Conservation (phyloP, 345 rosid species). For the Dipteronia sinensis region DNA sequence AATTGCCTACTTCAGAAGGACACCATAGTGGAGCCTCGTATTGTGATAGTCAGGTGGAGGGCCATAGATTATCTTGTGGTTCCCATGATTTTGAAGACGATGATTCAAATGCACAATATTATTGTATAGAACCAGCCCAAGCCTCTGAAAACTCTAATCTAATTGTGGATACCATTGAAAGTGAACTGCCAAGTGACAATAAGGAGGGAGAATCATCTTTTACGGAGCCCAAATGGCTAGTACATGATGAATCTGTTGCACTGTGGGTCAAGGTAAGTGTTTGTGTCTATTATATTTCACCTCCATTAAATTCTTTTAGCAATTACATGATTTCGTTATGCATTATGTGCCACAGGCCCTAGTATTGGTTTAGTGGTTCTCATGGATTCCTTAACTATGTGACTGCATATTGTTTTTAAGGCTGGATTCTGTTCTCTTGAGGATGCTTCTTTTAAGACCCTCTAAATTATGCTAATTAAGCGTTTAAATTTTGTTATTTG, state of each 20-base stretch:
- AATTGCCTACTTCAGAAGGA: slow-evolving; percentile 39
- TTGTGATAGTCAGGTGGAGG: slow-evolving; percentile 48
- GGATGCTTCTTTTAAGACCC: background rate
- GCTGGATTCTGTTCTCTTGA: background rate
- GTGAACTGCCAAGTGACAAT: slow-evolving; percentile 45
- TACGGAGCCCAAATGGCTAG: slow-evolving; percentile 80
- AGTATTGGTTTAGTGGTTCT: slow-evolving; percentile 10
- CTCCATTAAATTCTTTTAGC: slow-evolving; percentile 5
- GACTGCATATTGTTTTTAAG: slow-evolving; percentile 4
- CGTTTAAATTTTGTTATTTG: background rate
- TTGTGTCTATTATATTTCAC: slow-evolving; percentile 10
- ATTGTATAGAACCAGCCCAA: slow-evolving; percentile 33
- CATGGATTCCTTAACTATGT: background rate
- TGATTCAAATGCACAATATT: slow-evolving; percentile 42
- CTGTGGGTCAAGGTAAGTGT: slow-evolving; percentile 93
- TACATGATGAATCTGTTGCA: slow-evolving; percentile 80
- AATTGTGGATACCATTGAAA: slow-evolving; percentile 50
- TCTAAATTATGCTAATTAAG: background rate
- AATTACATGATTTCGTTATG: slow-evolving; percentile 4
- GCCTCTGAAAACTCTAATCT: slow-evolving; percentile 49
- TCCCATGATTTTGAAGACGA: slow-evolving; percentile 57
- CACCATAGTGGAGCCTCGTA: slow-evolving; percentile 42
- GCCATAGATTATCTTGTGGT: slow-evolving; percentile 44
- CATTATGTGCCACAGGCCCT: background rate
- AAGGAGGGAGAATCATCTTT: slow-evolving; percentile 58